Percentiles rank a stretch among this genome's conserved stretches.
Conservation (phyloP, 495 filamentous ascomycete genomes). For the Hypoxylon intermedium region DNA sequence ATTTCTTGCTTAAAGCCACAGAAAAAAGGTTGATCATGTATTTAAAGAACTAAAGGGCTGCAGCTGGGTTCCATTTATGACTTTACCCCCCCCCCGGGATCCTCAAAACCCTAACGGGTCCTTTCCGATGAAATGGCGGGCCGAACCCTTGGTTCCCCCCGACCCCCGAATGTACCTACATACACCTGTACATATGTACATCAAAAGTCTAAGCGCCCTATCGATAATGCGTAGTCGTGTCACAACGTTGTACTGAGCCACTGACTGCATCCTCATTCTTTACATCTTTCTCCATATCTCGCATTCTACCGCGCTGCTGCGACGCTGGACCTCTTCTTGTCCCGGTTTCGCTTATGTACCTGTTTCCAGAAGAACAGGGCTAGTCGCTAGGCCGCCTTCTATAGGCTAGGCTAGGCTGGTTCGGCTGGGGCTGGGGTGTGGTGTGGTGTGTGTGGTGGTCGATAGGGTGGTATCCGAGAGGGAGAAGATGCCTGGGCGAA, state of each 20-base stretch:
- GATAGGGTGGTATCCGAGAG: conserved; percentile 29
- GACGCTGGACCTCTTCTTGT: conserved; percentile 10
- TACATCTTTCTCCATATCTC: background rate
- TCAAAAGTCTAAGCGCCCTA: background rate
- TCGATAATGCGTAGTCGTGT: background rate
- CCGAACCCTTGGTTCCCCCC: conserved; percentile 13
- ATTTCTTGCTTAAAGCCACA: too few relatives aligned
- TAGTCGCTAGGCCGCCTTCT: too few relatives aligned
- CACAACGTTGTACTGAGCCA: background rate
- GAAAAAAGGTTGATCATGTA: too few relatives aligned
- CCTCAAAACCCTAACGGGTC: background rate
- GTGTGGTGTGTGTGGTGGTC: too few relatives aligned
- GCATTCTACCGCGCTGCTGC: background rate
- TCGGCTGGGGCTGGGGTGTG: conserved; percentile 13
- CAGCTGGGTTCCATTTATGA: background rate
- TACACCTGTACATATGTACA: background rate
- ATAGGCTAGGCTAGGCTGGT: conserved; percentile 25
- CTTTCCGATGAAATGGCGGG: conserved; percentile 5
- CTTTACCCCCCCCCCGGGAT: conserved; percentile 6
- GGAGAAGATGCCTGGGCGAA: conserved; percentile 6
- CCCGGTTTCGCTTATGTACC: conserved; percentile 19
- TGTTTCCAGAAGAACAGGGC: conserved; percentile 6
- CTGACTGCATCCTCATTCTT: background rate
- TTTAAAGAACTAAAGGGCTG: too few relatives aligned
- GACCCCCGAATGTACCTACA: background rate